Evolutionary conservation across 164 flowering plant genomes (phyloP).

Genomic region (Paratinospora sagittata): DNA sequence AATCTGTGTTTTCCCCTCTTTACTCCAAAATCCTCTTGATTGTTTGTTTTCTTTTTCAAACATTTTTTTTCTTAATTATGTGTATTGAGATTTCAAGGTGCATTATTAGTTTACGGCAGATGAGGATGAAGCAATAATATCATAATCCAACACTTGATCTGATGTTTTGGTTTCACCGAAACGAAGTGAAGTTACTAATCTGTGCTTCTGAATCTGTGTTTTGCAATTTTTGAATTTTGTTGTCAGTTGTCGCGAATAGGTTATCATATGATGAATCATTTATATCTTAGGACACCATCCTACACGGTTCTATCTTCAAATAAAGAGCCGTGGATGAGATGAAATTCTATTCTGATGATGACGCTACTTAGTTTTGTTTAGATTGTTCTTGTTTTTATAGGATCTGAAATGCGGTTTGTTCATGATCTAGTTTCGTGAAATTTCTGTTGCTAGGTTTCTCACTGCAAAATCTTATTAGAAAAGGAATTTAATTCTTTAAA

Average conservation of each 20-base stretch:
- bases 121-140: slow-evolving; percentile 28
- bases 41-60: no score
- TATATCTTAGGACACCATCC: slow-evolving; percentile 51
- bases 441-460: no score
- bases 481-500: no score
- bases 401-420: neutral
- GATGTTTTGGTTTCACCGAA: slow-evolving; percentile 14
- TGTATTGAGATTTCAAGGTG: neutral
- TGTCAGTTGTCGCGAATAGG: neutral
- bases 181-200: slow-evolving; percentile 14
- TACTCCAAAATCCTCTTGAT: neutral
- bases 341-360: slow-evolving; percentile 9
- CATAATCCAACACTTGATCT: slow-evolving; percentile 47
- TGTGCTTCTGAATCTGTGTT: slow-evolving; percentile 28
- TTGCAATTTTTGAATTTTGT: neutral
- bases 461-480: no score
- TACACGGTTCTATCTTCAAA: slow-evolving; percentile 17
- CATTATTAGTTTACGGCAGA: slow-evolving; percentile 6
- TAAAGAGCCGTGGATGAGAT: slow-evolving; percentile 38
- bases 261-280: slow-evolving; percentile 33
- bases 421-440: no score
- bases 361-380: neutral
- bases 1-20: slow-evolving; percentile 2
- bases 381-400: neutral
- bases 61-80: neutral